phyloP scores from a whole-genome alignment of 1,284 basidiomycete species.

The Cryptococcus maquisensis region DNA sequence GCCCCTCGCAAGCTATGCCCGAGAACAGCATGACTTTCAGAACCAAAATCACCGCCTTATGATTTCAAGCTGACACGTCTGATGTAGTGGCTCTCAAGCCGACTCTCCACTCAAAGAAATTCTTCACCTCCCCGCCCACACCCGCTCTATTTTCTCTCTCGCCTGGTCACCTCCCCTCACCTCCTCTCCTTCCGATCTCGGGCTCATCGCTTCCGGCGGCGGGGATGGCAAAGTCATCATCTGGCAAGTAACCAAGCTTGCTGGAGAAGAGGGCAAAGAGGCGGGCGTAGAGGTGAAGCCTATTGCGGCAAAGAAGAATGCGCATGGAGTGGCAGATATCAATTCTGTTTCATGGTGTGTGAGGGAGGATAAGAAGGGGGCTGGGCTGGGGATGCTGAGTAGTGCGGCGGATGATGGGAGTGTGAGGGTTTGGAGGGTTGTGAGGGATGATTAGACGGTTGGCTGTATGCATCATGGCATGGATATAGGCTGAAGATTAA shows the following conservation, averaged over 20 bases:
- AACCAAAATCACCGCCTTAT: neutral
- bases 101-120: constrained; percentile 36
- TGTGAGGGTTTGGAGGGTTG: constrained; percentile 53
- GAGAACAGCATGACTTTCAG: too few species aligned
- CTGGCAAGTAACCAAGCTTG: constrained; percentile 49
- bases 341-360: constrained; percentile 55
- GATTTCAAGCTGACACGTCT: neutral
- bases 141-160: constrained; percentile 39
- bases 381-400: constrained; percentile 48
- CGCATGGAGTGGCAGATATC: constrained; percentile 53
- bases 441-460: constrained; percentile 11
- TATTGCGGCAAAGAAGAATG: constrained; percentile 33
- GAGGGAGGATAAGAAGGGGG: constrained; percentile 28
- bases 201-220: constrained; percentile 53
- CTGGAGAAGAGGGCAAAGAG: neutral
- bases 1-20: too few species aligned
- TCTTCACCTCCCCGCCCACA: constrained; percentile 37
- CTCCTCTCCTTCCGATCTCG: constrained; percentile 32
- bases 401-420: constrained; percentile 57
- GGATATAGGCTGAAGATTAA: too few species aligned
- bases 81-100: constrained; percentile 21
- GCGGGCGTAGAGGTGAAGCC: constrained; percentile 18
- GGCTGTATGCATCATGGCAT: too few species aligned
- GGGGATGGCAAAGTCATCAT: constrained; percentile 57
- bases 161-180: constrained; percentile 26